These are phyloP conservation scores for Solanum tarijense DNA, from an alignment of 257 asterid species.

Conservation along the genomic window DNA sequence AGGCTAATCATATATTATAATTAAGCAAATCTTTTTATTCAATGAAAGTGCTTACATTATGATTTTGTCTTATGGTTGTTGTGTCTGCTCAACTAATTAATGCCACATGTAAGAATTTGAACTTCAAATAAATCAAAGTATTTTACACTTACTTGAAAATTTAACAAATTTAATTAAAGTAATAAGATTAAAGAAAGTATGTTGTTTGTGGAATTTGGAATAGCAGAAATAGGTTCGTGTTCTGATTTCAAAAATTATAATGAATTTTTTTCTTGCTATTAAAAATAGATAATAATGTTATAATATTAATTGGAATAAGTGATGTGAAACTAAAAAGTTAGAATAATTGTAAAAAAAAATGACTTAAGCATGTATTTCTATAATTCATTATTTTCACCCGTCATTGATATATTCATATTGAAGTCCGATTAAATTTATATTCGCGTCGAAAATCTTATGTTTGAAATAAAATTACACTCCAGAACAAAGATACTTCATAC, in stretches of 20 bases:
- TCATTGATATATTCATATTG: not conserved
- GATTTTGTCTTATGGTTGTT: not conserved
- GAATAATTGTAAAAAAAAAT: too few relatives aligned
- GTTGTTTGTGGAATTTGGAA: not conserved
- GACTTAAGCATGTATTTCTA: not conserved
- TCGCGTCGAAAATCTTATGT: not conserved
- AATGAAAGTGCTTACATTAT: not conserved
- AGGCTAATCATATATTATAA: not conserved
- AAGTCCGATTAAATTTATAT: accelerated
- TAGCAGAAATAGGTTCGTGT: not conserved
- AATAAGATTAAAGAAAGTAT: not conserved
- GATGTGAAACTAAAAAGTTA: not conserved
- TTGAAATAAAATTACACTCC: not conserved
- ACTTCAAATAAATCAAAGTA: not conserved
- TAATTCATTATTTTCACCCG: not conserved
- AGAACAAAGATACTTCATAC: not conserved
- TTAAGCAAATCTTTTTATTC: not conserved
- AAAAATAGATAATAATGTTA: not conserved
- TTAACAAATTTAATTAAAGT: not conserved
- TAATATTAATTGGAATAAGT: too few relatives aligned
- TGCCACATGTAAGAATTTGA: not conserved
- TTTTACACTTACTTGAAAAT: not conserved
- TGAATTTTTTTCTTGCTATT: not conserved
- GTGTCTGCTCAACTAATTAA: not conserved
- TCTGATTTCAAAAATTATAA: not conserved